phyloP scores from a whole-genome alignment of 2,329 filamentous ascomycete species.

The Hymenoscyphus fraxineus region DNA sequence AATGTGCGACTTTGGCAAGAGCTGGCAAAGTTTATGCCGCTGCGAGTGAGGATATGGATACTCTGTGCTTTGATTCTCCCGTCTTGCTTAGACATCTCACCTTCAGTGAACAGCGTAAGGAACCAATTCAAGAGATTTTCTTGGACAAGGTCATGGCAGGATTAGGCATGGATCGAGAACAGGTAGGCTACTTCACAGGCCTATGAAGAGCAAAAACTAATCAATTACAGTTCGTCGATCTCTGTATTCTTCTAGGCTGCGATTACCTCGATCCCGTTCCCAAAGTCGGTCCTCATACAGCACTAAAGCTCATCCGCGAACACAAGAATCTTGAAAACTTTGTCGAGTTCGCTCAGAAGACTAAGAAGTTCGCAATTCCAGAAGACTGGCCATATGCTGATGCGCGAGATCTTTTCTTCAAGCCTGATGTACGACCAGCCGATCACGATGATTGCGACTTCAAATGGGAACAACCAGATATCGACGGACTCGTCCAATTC shows the following conservation, averaged over 20 bases:
- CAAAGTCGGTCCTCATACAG: slow-evolving; percentile 87
- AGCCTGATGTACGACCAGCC: slow-evolving; percentile 81
- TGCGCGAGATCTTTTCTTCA: slow-evolving; percentile 85
- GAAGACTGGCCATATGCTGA: slow-evolving; percentile 97
- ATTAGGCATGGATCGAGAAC: slow-evolving; percentile 78
- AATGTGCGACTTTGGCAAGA: slow-evolving; percentile 84
- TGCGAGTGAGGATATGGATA: slow-evolving; percentile 98
- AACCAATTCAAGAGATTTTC: slow-evolving; percentile 94
- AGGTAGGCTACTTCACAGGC: slow-evolving; percentile 50
- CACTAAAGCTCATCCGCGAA: slow-evolving; percentile 90
- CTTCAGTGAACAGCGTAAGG: slow-evolving; percentile 95
- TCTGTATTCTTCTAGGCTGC: slow-evolving; percentile 95
- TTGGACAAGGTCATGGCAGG: slow-evolving; percentile 83
- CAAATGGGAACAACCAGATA: slow-evolving; percentile 93
- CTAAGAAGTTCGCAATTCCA: slow-evolving; percentile 77
- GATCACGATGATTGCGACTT: slow-evolving; percentile 89
- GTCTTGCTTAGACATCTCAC: slow-evolving; percentile 90
- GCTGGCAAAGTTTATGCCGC: slow-evolving; percentile 96
- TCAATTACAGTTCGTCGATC: slow-evolving; percentile 76
- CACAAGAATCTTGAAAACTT: slow-evolving; percentile 85
- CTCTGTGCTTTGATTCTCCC: slow-evolving; percentile 88
- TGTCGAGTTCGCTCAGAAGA: slow-evolving; percentile 72
- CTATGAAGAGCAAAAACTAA: slow-evolving; percentile 3
- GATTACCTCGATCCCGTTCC: slow-evolving; percentile 97
- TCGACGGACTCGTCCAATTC: slow-evolving; percentile 85